Conservation (phyloP, 2,329 filamentous ascomycete species). For the Cercospora berteroae region DNA sequence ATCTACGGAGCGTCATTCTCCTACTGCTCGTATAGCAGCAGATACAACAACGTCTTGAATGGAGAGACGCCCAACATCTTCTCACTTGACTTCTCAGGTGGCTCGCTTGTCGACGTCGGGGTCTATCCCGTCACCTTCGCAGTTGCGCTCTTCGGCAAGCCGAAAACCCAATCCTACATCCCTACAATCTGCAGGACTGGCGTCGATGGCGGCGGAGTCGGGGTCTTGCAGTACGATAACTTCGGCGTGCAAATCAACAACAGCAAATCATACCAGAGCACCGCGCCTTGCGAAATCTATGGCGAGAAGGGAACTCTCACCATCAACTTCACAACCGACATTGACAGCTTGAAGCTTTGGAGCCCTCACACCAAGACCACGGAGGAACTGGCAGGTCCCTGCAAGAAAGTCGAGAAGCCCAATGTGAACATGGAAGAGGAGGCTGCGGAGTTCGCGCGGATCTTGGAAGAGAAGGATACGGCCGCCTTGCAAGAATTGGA, state of each 20-base stretch:
- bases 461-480: conserved; percentile 43
- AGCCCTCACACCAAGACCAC: conserved; percentile 46
- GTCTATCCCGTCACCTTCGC: conserved; percentile 51
- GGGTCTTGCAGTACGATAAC: conserved; percentile 45
- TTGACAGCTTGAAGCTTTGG: conserved; percentile 43
- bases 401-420: conserved; percentile 37
- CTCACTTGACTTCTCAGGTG: conserved; percentile 48
- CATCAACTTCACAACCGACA: conserved; percentile 47
- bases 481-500: conserved; percentile 42
- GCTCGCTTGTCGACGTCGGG: conserved; percentile 50
- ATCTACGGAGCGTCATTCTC: conserved; percentile 48
- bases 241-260: conserved; percentile 47
- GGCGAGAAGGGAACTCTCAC: conserved; percentile 49
- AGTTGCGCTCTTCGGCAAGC: conserved; percentile 49
- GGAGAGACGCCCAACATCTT: conserved; percentile 52
- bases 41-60: conserved; percentile 49
- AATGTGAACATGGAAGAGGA: conserved; percentile 50
- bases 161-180: conserved; percentile 43
- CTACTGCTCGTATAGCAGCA: conserved; percentile 47
- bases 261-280: conserved; percentile 47
- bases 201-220: conserved; percentile 48
- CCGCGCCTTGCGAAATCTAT: conserved; percentile 48
- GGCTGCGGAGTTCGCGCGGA: conserved; percentile 47
- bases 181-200: conserved; percentile 47
- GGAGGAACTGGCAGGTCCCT: conserved; percentile 41